Conservation (phyloP, 768 basidiomycete genomes). For the Wakefieldia striispora region DNA sequence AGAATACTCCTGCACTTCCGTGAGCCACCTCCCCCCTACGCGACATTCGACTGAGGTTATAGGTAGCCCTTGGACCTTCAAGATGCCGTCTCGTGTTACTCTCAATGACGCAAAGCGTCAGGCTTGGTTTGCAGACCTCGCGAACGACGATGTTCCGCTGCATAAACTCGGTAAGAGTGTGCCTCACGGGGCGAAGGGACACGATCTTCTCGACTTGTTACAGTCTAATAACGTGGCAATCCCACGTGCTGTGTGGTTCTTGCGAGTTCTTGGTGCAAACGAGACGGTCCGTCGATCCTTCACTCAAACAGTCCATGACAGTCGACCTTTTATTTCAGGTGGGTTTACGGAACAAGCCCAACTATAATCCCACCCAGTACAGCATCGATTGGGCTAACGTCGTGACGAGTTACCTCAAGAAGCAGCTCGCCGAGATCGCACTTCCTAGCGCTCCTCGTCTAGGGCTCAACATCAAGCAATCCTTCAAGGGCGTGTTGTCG, state of each 20-base stretch:
- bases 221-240: slow-evolving; percentile 76
- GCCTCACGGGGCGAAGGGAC: slow-evolving; percentile 83
- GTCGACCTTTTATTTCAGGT: slow-evolving; percentile 41
- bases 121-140: slow-evolving; percentile 81
- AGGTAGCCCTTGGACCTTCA: slow-evolving; percentile 58
- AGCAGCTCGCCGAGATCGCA: slow-evolving; percentile 75
- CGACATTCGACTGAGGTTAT: background rate
- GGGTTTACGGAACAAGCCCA: slow-evolving; percentile 71
- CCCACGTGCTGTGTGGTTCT: slow-evolving; percentile 82
- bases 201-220: slow-evolving; percentile 77
- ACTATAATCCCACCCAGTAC: slow-evolving; percentile 81
- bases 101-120: slow-evolving; percentile 76
- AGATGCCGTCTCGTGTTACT: slow-evolving; percentile 80
- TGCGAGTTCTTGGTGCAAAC: slow-evolving; percentile 83
- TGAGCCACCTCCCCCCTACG: slow-evolving; percentile 35
- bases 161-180: slow-evolving; percentile 82
- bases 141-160: slow-evolving; percentile 76
- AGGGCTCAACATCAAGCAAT: slow-evolving; percentile 78
- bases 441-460: slow-evolving; percentile 76
- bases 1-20: slow-evolving; percentile 60
- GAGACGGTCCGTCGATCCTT: slow-evolving; percentile 57
- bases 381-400: slow-evolving; percentile 84
- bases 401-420: slow-evolving; percentile 78
- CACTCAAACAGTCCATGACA: background rate
- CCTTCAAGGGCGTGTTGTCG: slow-evolving; percentile 77